Evolutionary conservation across 2,329 filamentous ascomycete species (phyloP), one percentile per base, ranked within the genome.

Genomic region (Stachybotrys elegans): DNA sequence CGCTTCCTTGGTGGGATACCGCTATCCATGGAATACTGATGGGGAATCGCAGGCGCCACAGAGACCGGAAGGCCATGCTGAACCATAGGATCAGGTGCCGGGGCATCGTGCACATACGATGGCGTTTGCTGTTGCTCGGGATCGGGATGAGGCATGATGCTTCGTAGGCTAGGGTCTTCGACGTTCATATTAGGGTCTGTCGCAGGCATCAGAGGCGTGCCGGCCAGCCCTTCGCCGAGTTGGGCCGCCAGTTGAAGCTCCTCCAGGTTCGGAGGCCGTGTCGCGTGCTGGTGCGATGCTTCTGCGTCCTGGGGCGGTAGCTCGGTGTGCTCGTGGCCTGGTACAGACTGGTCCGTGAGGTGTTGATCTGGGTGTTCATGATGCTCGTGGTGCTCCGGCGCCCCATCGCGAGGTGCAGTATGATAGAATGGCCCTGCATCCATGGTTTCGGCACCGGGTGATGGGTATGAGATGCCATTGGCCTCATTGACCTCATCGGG

Each of bases 1-100:
- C 89, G 76, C 62, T 93, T 93, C 49, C 84, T 73, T 0, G 84
- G 84, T 13, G 83, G 78, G 11, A 81, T 81, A 46, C 73, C 74
- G 50, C 84, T 82, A 31, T 74, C 73, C 39, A 70, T 60, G 19
- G 66, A 63, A 42, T 69, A 69, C 32, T 65, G 60, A 3, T 60
- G 55, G 44, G 66, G 51, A 45, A 68, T 57, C 40, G 64, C 57
- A 36, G 65, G 65, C n/a, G 58, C 61, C 20, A 67, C 57, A 8
- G 62, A 47, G 17, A 68, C 58, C 12, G 63, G 56, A 56, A 69
- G 57, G 23, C 54, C 48, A 51, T 68, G 66, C 21, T 61, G 53
- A 21, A 60, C 60, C 55, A 69, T 61, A 6, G 61, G 53, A 21
- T 69, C 67, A 21, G 63, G 52, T 21, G 62, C 49, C 5, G 65